phyloP scores from a whole-genome alignment of 257 asterid genomes.

The Solanum chaucha region DNA sequence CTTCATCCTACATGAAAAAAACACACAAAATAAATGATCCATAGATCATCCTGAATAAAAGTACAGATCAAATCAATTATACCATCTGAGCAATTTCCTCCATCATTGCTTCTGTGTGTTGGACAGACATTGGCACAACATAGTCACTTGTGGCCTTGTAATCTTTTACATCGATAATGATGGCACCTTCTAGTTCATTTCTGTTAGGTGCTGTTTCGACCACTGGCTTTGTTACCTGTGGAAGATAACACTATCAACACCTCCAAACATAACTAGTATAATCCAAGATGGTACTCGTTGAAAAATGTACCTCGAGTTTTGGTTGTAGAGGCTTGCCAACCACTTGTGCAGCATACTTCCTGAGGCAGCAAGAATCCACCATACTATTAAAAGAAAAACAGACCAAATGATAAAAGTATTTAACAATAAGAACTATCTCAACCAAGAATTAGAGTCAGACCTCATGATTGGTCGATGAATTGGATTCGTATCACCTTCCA shows the following conservation, averaged over 20 bases:
- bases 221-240: slow-evolving; percentile 24
- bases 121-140: slow-evolving; percentile 60
- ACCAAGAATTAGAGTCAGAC: slow-evolving; percentile 20
- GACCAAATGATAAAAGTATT: not conserved
- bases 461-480: slow-evolving; percentile 58
- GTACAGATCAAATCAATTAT: not conserved
- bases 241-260: not conserved
- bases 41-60: not conserved
- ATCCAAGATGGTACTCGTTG: not conserved
- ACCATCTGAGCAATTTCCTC: slow-evolving; percentile 75
- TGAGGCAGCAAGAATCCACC: slow-evolving; percentile 4
- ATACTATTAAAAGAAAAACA: not conserved
- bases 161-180: slow-evolving; percentile 30
- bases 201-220: slow-evolving; percentile 8
- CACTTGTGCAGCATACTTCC: slow-evolving; percentile 51
- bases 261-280: not conserved
- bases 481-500: slow-evolving; percentile 9
- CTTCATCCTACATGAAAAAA: slow-evolving; percentile 23
- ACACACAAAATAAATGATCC: not conserved
- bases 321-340: slow-evolving; percentile 33
- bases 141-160: slow-evolving; percentile 11
- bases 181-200: slow-evolving; percentile 18
- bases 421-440: not conserved
- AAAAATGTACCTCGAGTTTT: slow-evolving; percentile 20
- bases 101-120: slow-evolving; percentile 66